Evolutionary conservation across 2,329 filamentous ascomycete genomes (phyloP), one percentile per base, ranked within the genome.

Genomic region (Cladosporium oxysporum): DNA sequence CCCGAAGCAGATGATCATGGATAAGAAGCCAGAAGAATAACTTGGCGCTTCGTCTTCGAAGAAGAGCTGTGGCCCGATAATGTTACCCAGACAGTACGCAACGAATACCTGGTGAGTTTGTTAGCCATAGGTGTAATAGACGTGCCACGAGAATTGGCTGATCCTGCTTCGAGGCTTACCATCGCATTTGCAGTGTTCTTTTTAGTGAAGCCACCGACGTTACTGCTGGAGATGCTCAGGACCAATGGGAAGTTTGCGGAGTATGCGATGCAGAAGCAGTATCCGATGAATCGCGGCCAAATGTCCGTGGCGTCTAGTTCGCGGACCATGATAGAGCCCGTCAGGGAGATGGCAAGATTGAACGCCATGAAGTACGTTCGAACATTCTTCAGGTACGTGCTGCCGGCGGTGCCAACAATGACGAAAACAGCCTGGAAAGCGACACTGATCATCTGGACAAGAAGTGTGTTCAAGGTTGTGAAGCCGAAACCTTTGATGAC

Each of bases 401-500:
- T 55, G 52, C 52, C 52, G 28, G 33, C 28, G 2, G 52, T 55
- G 18, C 52, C 52, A 18, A 55, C 18, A 33, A 55, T n/a, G 28
- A 55, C 52, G 28, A 55, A 55, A 8, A 55, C 52, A 10, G 52
- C 52, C 11, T 55, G 52, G 29, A 31, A 55, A 21, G 18, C 28
- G 28, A 55, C 31, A 31, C 52, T 55, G 28, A 55, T 55, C 52
- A 88, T 80, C 71, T 83, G 82, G 75, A 87, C 79, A 1, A 87
- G 75, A 0, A 84, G 84, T 4, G 85, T 87, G 1, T 81, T 80
- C 7, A 85, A 77, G 0, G 83, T 83, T 1, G 78, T 79, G 69
- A 87, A 87, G 7, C 86, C 85, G 33, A 88, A 83, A 0, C 84
- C 84, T 65, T 85, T 74, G 69, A 88, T 87, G 59, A 88, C 85